phyloP scores from a whole-genome alignment of 2,329 filamentous ascomycete genomes.

The Verticillium isaacii region DNA sequence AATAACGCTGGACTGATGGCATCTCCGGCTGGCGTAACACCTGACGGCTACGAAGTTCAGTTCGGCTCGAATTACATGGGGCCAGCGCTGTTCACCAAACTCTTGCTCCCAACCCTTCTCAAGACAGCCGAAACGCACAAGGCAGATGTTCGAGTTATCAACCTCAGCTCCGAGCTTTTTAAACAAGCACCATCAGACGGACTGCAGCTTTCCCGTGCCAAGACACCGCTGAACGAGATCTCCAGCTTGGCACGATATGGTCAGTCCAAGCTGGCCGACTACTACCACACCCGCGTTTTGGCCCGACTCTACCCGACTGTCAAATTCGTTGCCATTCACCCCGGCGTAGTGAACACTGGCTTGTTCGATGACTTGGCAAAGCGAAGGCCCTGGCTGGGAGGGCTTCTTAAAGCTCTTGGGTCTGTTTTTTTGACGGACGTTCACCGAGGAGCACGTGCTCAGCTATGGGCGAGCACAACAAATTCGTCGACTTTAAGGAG shows the following conservation, averaged over 20 bases:
- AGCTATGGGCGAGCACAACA: slow-evolving; percentile 33
- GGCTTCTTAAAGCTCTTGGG: neutral
- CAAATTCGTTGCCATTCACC: slow-evolving; percentile 20
- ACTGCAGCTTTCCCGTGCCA: slow-evolving; percentile 23
- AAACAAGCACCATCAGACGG: slow-evolving; percentile 13
- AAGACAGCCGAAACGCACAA: slow-evolving; percentile 15
- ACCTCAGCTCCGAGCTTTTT: slow-evolving; percentile 19
- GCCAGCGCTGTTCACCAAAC: slow-evolving; percentile 36
- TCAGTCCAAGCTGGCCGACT: slow-evolving; percentile 25
- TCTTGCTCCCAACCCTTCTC: slow-evolving; percentile 23
- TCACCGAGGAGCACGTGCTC: slow-evolving; percentile 30
- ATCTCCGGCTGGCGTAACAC: slow-evolving; percentile 25
- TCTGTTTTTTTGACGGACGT: neutral
- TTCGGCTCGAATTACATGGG: slow-evolving; percentile 45
- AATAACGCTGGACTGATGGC: slow-evolving; percentile 42
- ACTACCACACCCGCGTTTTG: slow-evolving; percentile 22
- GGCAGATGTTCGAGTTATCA: slow-evolving; percentile 24
- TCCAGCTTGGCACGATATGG: slow-evolving; percentile 23
- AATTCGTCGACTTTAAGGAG: slow-evolving; percentile 22
- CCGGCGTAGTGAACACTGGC: slow-evolving; percentile 22
- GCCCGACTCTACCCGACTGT: slow-evolving; percentile 18
- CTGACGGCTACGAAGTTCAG: slow-evolving; percentile 42
- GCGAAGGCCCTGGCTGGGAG: neutral
- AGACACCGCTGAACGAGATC: slow-evolving; percentile 13
- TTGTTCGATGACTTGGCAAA: slow-evolving; percentile 7